These are phyloP conservation scores for Zizania latifolia DNA, from an alignment of 176 grass and related monocot species.

Conservation along the genomic window DNA sequence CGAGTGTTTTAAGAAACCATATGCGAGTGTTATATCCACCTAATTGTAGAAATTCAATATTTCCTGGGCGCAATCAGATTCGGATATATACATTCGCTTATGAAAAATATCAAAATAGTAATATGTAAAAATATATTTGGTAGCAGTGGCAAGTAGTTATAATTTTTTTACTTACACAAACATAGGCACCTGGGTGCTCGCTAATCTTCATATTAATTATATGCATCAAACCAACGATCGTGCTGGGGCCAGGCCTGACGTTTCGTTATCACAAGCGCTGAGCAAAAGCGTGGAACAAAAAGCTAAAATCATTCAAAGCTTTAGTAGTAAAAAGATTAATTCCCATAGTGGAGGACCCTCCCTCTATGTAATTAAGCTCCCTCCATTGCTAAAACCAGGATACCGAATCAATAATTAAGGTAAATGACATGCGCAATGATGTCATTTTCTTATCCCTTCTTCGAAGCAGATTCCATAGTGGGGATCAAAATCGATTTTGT, in stretches of 20 bases:
- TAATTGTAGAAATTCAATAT: no score
- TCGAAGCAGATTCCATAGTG: slow-evolving; percentile 2
- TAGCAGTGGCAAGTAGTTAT: no score
- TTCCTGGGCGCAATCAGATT: no score
- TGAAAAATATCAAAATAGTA: no score
- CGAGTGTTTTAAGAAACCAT: no score
- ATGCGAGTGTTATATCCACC: no score
- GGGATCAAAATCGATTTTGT: not conserved
- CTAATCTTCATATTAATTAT: not conserved
- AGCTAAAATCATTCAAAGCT: slow-evolving; percentile 12
- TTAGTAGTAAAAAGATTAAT: slow-evolving; percentile 9
- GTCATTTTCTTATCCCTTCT: slow-evolving; percentile 26
- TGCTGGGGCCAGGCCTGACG: slow-evolving; percentile 3
- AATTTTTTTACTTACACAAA: not conserved
- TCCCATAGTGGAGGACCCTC: slow-evolving; percentile 3
- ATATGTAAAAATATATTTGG: no score
- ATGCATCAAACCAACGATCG: not conserved
- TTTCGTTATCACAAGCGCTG: slow-evolving; percentile 17
- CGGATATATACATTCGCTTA: no score
- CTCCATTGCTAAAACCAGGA: not conserved
- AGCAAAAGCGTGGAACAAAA: not conserved
- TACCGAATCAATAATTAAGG: not conserved
- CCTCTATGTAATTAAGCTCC: not conserved
- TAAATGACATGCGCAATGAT: slow-evolving; percentile 38
- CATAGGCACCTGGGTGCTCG: no score